Base-by-base conservation (phyloP, 495 filamentous ascomycete genomes). In the Penicillium pancosmium region DNA sequence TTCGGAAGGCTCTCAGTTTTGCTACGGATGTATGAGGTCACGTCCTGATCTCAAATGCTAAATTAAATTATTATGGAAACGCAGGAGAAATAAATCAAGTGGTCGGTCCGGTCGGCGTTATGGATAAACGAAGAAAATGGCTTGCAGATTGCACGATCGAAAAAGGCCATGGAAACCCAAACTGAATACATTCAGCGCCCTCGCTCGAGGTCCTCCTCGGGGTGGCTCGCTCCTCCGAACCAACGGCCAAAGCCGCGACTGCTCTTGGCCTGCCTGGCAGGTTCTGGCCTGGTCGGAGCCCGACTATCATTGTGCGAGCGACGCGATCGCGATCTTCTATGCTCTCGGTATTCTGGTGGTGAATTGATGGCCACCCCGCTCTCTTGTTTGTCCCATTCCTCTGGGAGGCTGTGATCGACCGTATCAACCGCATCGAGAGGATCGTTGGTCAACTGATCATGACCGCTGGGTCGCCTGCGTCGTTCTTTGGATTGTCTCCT, bases 21-120 rank as follows among this genome's bases (percentile, higher is more conserved):
- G 85, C 63, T 87, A 86, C 69, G 84, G 82, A 27, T 88, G 85
- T 63, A 74, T 78, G 48, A 77, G 85, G 64, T 85, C 82, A 21
- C 63, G 72, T 23, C 74, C 75, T 25, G 69, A 64, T 10, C 49
- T 52, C 54, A 59, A 46, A 41, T 57, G 82, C 80, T 71, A 19
- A 78, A 80, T 23, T 58, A 84, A 56, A 84, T 78, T 67, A 73
- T 75, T 52, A 60, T 63, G 47, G 35, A 54, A 60, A 13, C 41
- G 8, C 15, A 44, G 41, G 16, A 6, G n/a, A 18, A 5, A 19
- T 44, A 9, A 19, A 15, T 23, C n/a, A 40, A 40, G 11, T 21
- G 15, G n/a, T 5, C 3, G 9, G 16, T 18, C 16, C 7, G 16
- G 6, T 44, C 41, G 41, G 41, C 16, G 16, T 18, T 15, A 3